These are phyloP conservation scores for Aspergillus ochraceus DNA, from an alignment of 2,329 filamentous ascomycete genomes.

Conservation along the genomic window DNA sequence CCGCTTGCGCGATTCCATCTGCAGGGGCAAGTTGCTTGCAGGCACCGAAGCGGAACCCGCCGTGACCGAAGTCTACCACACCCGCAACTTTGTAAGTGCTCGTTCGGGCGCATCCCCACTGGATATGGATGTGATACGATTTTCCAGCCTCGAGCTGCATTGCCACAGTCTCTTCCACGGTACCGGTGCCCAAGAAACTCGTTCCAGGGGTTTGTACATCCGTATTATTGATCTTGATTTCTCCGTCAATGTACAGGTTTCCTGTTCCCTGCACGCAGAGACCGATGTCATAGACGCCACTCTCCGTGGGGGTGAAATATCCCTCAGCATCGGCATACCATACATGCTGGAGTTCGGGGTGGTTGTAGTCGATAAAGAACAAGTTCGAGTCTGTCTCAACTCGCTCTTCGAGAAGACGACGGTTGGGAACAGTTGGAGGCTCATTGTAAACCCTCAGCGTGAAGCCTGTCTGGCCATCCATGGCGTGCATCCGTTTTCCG, in stretches of 20 bases:
- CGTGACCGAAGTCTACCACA: constrained; percentile 56
- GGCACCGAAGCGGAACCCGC: constrained; percentile 63
- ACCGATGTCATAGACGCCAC: constrained; percentile 63
- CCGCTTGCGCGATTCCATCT: constrained; percentile 65
- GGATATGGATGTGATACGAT: constrained; percentile 59
- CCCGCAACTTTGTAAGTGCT: constrained; percentile 54
- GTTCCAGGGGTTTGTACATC: constrained; percentile 63
- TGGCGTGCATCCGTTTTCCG: constrained; percentile 53
- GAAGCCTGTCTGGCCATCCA: constrained; percentile 58
- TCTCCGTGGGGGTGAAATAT: constrained; percentile 59
- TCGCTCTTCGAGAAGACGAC: constrained; percentile 54
- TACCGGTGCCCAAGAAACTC: constrained; percentile 67
- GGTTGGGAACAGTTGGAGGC: constrained; percentile 49
- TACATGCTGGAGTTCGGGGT: constrained; percentile 54
- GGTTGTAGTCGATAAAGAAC: constrained; percentile 55
- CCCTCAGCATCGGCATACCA: constrained; percentile 66
- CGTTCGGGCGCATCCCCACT: constrained; percentile 61
- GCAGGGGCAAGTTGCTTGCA: constrained; percentile 58
- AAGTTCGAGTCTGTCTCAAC: constrained; percentile 45
- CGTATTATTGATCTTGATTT: constrained; percentile 65
- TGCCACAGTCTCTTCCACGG: constrained; percentile 61
- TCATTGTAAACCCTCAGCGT: constrained; percentile 64
- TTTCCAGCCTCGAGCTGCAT: constrained; percentile 60
- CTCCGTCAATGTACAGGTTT: constrained; percentile 63
- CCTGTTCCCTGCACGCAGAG: constrained; percentile 66